A percentile compares a stretch with the other conserved stretches of the same genome.
Conservation (phyloP, 2,329 filamentous ascomycete genomes). For the Pestalotiopsis sp. region DNA sequence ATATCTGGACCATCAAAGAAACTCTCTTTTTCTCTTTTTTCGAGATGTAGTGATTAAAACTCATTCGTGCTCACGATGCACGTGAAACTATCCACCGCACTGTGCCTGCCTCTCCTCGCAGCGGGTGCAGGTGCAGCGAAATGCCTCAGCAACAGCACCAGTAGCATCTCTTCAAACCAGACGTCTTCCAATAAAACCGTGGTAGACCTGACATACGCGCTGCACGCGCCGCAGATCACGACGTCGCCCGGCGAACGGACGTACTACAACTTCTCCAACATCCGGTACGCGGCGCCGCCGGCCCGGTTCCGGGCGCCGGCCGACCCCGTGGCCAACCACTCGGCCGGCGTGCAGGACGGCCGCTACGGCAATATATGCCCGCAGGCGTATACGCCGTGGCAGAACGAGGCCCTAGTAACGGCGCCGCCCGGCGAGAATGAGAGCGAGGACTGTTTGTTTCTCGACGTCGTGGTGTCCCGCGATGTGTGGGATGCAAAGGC, state of each 20-base stretch:
- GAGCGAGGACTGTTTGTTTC: slow-evolving; percentile 15
- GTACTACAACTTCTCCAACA: slow-evolving; percentile 41
- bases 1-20: background rate
- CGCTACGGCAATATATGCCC: slow-evolving; percentile 2
- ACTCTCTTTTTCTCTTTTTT: background rate
- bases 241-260: background rate
- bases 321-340: slow-evolving; percentile 1
- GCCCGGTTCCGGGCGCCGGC: slow-evolving; percentile 28
- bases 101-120: background rate
- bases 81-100: background rate
- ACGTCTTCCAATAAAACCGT: background rate
- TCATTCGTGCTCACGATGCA: background rate
- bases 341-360: slow-evolving; percentile 5
- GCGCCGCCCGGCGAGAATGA: slow-evolving; percentile 2
- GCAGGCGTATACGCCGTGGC: slow-evolving; percentile 4
- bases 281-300: slow-evolving; percentile 45
- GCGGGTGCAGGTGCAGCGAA: background rate
- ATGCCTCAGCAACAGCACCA: background rate
- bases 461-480: slow-evolving; percentile 8
- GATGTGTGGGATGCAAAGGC: background rate
- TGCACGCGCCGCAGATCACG: background rate
- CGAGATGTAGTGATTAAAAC: background rate
- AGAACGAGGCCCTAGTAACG: background rate
- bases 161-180: background rate
- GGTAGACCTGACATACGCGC: background rate